These are phyloP conservation scores for Durio zibethinus DNA, from an alignment of 345 rosid species.

Conservation along the genomic window DNA sequence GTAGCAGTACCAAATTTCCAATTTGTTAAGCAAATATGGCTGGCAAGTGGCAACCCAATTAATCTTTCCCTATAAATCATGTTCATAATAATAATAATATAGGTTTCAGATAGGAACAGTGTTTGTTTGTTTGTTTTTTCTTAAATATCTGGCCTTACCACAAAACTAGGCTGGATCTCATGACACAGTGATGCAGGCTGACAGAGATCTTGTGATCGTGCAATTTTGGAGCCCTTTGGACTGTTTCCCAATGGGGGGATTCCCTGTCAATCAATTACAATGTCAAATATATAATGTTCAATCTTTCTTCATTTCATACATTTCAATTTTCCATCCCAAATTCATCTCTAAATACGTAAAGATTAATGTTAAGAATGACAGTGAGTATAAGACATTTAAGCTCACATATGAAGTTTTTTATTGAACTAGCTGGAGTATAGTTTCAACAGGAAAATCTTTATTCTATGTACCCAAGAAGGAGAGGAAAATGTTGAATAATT, in stretches of 20 bases:
- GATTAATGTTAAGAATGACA: background rate
- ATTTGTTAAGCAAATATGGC: constrained; percentile 7
- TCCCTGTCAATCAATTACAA: constrained; percentile 21
- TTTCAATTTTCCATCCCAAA: background rate
- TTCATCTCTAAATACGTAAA: background rate
- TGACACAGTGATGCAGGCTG: constrained; percentile 27
- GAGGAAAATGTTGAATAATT: background rate
- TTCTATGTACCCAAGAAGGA: too few species aligned
- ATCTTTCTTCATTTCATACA: background rate
- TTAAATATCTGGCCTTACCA: background rate
- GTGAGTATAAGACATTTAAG: background rate
- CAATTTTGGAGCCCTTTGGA: constrained; percentile 28
- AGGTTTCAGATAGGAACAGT: constrained; percentile 18
- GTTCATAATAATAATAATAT: background rate
- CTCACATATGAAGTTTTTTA: background rate
- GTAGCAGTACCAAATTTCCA: too few species aligned
- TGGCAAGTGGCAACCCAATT: constrained; percentile 17
- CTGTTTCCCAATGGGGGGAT: constrained; percentile 38
- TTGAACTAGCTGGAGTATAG: background rate
- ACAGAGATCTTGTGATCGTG: constrained; percentile 38
- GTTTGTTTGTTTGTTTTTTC: background rate
- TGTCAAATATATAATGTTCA: background rate
- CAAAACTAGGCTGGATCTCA: constrained; percentile 16
- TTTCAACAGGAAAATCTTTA: too few species aligned
- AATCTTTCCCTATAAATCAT: background rate